Evolutionary conservation across 352 stramenopile species (phyloP).

Genomic region (Globisporangium polare): DNA sequence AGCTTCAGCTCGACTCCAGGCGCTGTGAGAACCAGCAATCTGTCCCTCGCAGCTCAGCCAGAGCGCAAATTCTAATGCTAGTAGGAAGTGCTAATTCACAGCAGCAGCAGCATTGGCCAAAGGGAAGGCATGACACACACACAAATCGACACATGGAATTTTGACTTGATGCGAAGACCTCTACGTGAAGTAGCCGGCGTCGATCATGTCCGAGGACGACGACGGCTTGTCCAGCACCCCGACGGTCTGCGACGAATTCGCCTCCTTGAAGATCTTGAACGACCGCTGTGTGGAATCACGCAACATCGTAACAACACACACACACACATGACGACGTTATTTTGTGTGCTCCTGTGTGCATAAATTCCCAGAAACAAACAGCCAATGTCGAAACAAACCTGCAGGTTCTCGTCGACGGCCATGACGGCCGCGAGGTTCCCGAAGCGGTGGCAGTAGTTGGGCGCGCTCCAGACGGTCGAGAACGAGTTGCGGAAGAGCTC

Average conservation of each 20-base stretch:
- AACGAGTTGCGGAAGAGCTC: conserved; percentile 75
- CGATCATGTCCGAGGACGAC: conserved; percentile 71
- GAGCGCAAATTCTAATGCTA: too few relatives aligned
- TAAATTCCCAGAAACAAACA: neutral
- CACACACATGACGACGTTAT: conserved; percentile 12
- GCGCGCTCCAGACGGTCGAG: conserved; percentile 81
- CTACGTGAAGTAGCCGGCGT: conserved; percentile 86
- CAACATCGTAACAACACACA: neutral
- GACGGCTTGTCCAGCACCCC: conserved; percentile 69
- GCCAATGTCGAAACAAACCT: conserved; percentile 22
- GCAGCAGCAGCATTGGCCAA: too few relatives aligned
- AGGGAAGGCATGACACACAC: too few relatives aligned
- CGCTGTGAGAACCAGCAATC: too few relatives aligned
- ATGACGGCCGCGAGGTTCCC: conserved; percentile 73
- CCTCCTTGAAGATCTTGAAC: conserved; percentile 87
- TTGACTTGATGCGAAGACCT: neutral
- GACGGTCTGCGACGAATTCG: conserved; percentile 63
- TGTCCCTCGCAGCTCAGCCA: too few relatives aligned
- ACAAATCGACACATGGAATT: conserved; percentile 3
- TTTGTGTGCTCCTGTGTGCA: neutral
- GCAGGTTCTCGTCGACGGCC: conserved; percentile 55
- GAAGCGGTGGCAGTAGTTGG: conserved; percentile 88
- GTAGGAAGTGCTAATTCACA: too few relatives aligned
- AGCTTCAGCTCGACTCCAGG: too few relatives aligned
- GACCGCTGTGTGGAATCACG: conserved; percentile 40